Evolutionary conservation across 306 rosid species (phyloP).

Genomic region (Alnus glutinosa): DNA sequence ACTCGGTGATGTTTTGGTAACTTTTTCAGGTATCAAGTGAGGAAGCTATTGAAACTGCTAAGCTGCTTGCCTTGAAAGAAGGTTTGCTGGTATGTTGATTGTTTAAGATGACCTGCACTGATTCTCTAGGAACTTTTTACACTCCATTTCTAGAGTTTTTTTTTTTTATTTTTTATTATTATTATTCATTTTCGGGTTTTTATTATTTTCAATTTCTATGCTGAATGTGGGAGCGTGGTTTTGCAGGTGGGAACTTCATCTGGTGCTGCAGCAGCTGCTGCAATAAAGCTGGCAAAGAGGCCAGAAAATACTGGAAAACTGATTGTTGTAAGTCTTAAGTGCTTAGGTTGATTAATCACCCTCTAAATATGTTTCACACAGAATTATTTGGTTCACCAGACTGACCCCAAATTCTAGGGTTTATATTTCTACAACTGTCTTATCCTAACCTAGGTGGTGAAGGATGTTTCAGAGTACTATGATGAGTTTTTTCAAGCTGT

Average conservation of each 20-base stretch:
- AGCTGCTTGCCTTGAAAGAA: constrained; percentile 71
- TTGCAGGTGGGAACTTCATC: constrained; percentile 84
- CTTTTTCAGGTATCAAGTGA: constrained; percentile 53
- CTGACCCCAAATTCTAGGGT: not conserved
- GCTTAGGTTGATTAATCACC: not conserved
- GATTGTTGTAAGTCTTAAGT: constrained; percentile 51
- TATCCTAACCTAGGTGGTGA: not conserved
- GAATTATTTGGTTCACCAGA: not conserved
- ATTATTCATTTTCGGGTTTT: not conserved
- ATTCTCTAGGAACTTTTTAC: not conserved
- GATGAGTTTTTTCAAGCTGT: too few relatives aligned
- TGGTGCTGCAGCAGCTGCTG: constrained; percentile 88
- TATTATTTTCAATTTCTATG: not conserved
- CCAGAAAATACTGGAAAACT: constrained; percentile 81
- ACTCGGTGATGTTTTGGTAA: constrained; percentile 15
- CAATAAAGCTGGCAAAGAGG: constrained; percentile 67
- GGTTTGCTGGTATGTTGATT: constrained; percentile 63
- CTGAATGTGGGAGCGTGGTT: not conserved
- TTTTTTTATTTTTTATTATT: too few relatives aligned
- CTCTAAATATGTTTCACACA: not conserved
- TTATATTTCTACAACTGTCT: not conserved
- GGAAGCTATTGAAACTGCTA: constrained; percentile 74
- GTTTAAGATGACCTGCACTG: not conserved
- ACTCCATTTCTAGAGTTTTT: not conserved
- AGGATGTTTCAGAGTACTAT: not conserved